phyloP scores from a whole-genome alignment of 768 basidiomycete genomes.

The Hortiboletus flavorubellus region DNA sequence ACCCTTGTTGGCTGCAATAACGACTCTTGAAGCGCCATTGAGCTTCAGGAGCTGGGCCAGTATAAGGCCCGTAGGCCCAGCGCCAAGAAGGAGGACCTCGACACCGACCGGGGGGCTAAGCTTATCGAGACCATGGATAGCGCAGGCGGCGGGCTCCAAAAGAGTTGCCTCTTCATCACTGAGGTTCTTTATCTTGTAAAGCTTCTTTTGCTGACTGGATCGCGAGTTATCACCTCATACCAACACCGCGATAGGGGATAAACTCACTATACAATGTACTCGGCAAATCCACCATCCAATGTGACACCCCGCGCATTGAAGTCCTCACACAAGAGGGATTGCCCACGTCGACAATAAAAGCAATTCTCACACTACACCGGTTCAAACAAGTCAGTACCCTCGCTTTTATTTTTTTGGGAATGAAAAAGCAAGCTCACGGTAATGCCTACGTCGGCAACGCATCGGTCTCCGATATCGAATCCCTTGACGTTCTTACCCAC shows the following conservation, averaged over 20 bases:
- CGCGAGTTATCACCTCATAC: background rate
- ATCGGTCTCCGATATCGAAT: conserved; percentile 75
- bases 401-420: background rate
- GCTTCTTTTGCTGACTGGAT: conserved; percentile 61
- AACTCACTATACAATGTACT: conserved; percentile 80
- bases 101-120: conserved; percentile 77
- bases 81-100: conserved; percentile 81
- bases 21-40: conserved; percentile 78
- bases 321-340: conserved; percentile 79
- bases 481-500: conserved; percentile 79
- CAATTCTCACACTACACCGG: conserved; percentile 67
- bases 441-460: conserved; percentile 77
- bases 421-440: conserved; percentile 44
- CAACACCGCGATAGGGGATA: background rate
- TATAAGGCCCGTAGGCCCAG: conserved; percentile 92
- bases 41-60: conserved; percentile 84
- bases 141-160: conserved; percentile 87
- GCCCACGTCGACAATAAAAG: conserved; percentile 86
- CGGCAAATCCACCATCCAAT: conserved; percentile 82
- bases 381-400: conserved; percentile 3
- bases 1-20: conserved; percentile 87
- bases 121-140: conserved; percentile 89
- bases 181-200: conserved; percentile 86
- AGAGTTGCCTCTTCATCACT: conserved; percentile 86
- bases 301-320: conserved; percentile 80